A percentile compares a stretch with the other conserved stretches of the same genome.
Evolutionary conservation across 2,329 filamentous ascomycete genomes (phyloP).

Genomic region (Fusarium xylarioides): DNA sequence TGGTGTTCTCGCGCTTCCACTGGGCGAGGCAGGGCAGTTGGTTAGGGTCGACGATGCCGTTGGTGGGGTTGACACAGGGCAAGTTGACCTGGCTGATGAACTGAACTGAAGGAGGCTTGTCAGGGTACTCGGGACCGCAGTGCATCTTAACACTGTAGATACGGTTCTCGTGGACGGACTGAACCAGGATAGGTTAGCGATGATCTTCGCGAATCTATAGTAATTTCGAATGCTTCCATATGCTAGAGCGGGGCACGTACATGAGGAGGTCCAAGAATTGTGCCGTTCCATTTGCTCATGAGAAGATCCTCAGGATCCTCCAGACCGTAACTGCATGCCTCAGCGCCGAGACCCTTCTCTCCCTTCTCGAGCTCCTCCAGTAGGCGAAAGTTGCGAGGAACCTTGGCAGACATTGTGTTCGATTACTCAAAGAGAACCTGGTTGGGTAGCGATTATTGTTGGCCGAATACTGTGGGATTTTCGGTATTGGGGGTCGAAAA

Average conservation of each 20-base stretch:
- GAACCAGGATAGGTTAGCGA: conserved; percentile 23
- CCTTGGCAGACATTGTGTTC: conserved; percentile 59
- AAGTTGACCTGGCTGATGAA: conserved; percentile 96
- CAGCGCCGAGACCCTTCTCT: conserved; percentile 95
- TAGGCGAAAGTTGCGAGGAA: conserved; percentile 95
- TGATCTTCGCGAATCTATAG: not conserved
- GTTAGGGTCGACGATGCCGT: conserved; percentile 84
- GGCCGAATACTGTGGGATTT: not conserved
- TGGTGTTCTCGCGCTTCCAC: conserved; percentile 93
- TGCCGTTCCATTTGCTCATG: conserved; percentile 99
- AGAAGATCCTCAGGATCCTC: conserved; percentile 93
- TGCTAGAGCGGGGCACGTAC: conserved; percentile 61
- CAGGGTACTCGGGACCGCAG: conserved; percentile 90
- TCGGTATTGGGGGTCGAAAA: not conserved
- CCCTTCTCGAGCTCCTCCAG: conserved; percentile 98
- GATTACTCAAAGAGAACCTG: not conserved
- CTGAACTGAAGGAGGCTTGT: conserved; percentile 86
- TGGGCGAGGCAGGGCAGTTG: conserved; percentile 86
- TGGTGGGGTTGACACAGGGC: conserved; percentile 86
- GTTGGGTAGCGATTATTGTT: not conserved
- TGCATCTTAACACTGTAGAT: conserved; percentile 99
- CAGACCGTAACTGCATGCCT: conserved; percentile 96
- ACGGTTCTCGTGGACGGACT: conserved; percentile 97
- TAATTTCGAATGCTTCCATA: not conserved
- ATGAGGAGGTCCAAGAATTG: conserved; percentile 94